phyloP scores from a whole-genome alignment of 2,329 filamentous ascomycete genomes.

The Apiospora rasikravindrae region DNA sequence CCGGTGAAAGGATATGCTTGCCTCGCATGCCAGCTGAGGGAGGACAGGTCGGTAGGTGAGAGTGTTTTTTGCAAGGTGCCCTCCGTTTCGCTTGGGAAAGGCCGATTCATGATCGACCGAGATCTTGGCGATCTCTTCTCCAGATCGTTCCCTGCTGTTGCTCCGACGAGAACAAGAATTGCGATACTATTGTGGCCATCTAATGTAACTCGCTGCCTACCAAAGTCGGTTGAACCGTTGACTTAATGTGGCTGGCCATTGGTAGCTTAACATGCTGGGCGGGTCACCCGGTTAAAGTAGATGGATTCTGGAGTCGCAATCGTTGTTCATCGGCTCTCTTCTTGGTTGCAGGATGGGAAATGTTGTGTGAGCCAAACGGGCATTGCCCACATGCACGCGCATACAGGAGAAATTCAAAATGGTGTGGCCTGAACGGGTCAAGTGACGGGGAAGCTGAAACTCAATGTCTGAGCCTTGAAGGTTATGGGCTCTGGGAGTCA shows the following conservation, averaged over 20 bases:
- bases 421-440: background rate
- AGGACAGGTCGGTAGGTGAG: background rate
- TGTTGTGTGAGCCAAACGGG: background rate
- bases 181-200: background rate
- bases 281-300: constrained; percentile 4
- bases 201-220: background rate
- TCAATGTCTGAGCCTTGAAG: constrained; percentile 8
- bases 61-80: background rate
- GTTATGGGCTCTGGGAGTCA: too few relatives aligned
- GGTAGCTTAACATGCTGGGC: background rate
- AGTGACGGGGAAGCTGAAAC: constrained; percentile 13
- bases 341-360: background rate
- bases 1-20: background rate
- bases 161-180: background rate
- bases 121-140: constrained; percentile 14
- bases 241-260: background rate
- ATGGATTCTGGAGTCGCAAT: background rate
- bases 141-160: background rate
- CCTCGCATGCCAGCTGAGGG: background rate
- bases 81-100: background rate
- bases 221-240: background rate
- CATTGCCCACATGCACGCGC: background rate
- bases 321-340: background rate
- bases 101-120: constrained; percentile 7
- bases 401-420: background rate